A percentile compares a stretch with the other conserved stretches of the same genome.
Evolutionary conservation across 2,329 filamentous ascomycete genomes (phyloP).

Genomic region (Metarhizium brunneum): DNA sequence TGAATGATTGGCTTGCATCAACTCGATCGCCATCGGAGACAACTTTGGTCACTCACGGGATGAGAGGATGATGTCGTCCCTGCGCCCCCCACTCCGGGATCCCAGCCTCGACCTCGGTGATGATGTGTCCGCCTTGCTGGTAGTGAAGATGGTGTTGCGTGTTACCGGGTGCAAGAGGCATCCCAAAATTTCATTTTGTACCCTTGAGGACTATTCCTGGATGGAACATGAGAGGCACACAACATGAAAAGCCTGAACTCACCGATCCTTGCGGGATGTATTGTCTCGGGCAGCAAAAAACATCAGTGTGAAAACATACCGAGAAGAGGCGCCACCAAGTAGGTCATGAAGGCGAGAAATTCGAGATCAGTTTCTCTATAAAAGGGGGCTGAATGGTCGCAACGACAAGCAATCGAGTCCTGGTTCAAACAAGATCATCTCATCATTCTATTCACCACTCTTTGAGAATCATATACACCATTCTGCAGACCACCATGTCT

Average conservation of each 20-base stretch:
- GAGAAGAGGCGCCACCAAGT: neutral
- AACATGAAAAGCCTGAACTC: slow-evolving; percentile 14
- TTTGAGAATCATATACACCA: neutral
- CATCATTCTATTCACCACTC: neutral
- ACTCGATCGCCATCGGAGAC: neutral
- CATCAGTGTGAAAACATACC: neutral
- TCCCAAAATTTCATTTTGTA: neutral
- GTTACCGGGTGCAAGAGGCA: neutral
- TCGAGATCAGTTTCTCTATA: neutral
- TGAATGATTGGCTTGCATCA: neutral
- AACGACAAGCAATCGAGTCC: neutral
- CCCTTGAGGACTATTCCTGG: neutral
- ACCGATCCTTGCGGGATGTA: slow-evolving; percentile 6
- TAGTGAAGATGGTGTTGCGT: neutral
- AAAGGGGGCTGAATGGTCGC: neutral
- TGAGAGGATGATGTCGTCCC: neutral
- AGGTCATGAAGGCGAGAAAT: neutral
- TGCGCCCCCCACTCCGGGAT: neutral
- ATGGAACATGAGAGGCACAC: slow-evolving; percentile 6
- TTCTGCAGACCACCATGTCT: neutral
- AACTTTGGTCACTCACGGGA: neutral
- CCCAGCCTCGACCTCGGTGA: neutral
- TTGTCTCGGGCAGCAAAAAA: slow-evolving; percentile 16
- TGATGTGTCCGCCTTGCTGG: neutral
- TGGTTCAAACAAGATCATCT: neutral